Percentiles rank a stretch among this genome's conserved stretches.
Evolutionary conservation across 2,329 filamentous ascomycete genomes (phyloP).

Genomic region (Fusarium algeriense): DNA sequence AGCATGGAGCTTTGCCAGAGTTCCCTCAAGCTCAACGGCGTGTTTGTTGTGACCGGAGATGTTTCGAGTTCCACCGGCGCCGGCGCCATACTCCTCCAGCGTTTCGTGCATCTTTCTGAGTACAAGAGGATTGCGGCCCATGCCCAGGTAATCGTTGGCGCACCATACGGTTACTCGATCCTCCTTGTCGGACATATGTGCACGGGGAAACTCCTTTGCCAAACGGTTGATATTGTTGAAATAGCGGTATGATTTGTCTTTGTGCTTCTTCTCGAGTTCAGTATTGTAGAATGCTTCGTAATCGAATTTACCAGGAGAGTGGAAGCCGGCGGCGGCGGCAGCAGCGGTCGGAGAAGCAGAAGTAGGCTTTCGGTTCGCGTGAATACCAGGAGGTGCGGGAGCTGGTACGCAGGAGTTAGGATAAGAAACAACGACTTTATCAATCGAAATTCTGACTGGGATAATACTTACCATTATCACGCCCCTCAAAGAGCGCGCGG

Average conservation of each 20-base stretch:
- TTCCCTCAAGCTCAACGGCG: conserved; percentile 84
- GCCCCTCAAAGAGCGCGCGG: conserved; percentile 60
- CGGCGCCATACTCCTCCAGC: conserved; percentile 92
- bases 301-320: conserved; percentile 76
- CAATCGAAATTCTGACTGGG: neutral
- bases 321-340: conserved; percentile 41
- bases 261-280: conserved; percentile 98
- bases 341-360: conserved; percentile 40
- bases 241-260: conserved; percentile 99
- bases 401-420: conserved; percentile 32
- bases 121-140: conserved; percentile 91
- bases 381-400: conserved; percentile 42
- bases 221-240: conserved; percentile 99
- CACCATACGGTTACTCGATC: conserved; percentile 98
- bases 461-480: conserved; percentile 63
- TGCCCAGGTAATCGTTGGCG: conserved; percentile 98
- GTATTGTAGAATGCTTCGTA: conserved; percentile 89
- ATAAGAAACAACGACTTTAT: neutral
- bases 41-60: conserved; percentile 99
- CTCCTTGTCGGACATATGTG: conserved; percentile 86
- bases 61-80: conserved; percentile 94
- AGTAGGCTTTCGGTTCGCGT: conserved; percentile 42
- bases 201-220: conserved; percentile 94
- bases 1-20: conserved; percentile 87
- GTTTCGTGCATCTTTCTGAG: conserved; percentile 94